These are phyloP conservation scores for Penicillium sp. DNA, from an alignment of 2,329 filamentous ascomycete genomes.

Conservation along the genomic window DNA sequence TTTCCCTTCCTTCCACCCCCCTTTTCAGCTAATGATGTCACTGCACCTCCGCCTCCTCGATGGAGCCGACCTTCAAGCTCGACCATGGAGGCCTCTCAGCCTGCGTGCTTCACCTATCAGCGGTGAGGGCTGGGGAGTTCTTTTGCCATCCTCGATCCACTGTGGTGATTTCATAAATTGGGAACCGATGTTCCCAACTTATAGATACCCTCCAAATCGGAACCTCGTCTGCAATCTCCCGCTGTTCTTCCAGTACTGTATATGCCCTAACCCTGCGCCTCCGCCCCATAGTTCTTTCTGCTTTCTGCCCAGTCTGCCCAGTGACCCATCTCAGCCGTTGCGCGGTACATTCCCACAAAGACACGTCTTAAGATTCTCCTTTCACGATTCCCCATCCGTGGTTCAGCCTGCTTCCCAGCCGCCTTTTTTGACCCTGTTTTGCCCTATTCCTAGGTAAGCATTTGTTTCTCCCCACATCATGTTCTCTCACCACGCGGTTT, in stretches of 20 bases:
- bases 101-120: conserved; percentile 12
- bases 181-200: conserved; percentile 1
- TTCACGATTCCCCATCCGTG: conserved; percentile 6
- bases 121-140: background rate
- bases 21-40: conserved; percentile 28
- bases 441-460: conserved; percentile 15
- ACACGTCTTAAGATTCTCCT: background rate
- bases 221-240: conserved; percentile 1
- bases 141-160: conserved; percentile 16
- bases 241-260: conserved; percentile 3
- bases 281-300: conserved; percentile 13
- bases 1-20: background rate
- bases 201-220: conserved; percentile 15
- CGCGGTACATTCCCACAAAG: conserved; percentile 4
- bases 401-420: conserved; percentile 1
- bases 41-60: conserved; percentile 9
- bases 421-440: conserved; percentile 2
- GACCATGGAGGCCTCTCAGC: conserved; percentile 5
- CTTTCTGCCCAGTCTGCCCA: conserved; percentile 1
- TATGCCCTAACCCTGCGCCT: conserved; percentile 14
- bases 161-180: conserved; percentile 17
- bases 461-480: too few relatives aligned
- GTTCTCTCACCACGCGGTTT: too few relatives aligned
- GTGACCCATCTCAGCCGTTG: conserved; percentile 5
- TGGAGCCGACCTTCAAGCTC: conserved; percentile 2